Evolutionary conservation across 257 asterid species (phyloP).

Genomic region (Primulina eburnea): DNA sequence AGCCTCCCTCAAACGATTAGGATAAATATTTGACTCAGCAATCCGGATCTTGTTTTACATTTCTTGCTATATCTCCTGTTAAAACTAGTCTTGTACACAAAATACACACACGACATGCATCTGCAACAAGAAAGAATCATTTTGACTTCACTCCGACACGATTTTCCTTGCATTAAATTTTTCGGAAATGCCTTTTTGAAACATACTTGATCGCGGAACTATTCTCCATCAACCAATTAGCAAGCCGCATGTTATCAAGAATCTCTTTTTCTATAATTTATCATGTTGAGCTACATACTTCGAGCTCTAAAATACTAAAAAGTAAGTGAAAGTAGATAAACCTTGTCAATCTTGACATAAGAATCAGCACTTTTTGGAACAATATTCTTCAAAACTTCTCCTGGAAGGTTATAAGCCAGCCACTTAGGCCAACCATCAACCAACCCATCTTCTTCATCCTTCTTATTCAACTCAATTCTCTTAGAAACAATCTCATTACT

Average conservation of each 20-base stretch:
- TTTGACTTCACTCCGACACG: not conserved
- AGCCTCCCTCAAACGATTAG: not conserved
- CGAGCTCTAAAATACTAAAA: constrained; percentile 2
- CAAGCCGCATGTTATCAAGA: not conserved
- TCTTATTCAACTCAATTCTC: constrained; percentile 22
- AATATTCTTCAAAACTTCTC: constrained; percentile 58
- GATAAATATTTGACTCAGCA: not conserved
- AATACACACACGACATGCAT: not conserved
- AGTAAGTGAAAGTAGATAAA: constrained; percentile 19
- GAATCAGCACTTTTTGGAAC: constrained; percentile 81
- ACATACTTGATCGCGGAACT: not conserved
- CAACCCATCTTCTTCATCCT: constrained; percentile 43
- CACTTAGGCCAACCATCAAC: constrained; percentile 89
- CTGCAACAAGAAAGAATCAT: not conserved
- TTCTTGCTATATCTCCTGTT: not conserved
- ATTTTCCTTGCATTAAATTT: not conserved
- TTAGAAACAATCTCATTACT: constrained; percentile 13
- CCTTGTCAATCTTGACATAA: constrained; percentile 78
- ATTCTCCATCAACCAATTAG: too few relatives aligned
- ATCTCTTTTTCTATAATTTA: too few relatives aligned
- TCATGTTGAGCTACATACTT: not conserved
- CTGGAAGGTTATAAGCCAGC: constrained; percentile 65
- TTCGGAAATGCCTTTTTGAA: not conserved
- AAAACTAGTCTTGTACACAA: not conserved
- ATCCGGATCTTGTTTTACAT: not conserved